These are phyloP conservation scores for Daldinia sp. DNA, from an alignment of 2,329 filamentous ascomycete species.

Conservation along the genomic window DNA sequence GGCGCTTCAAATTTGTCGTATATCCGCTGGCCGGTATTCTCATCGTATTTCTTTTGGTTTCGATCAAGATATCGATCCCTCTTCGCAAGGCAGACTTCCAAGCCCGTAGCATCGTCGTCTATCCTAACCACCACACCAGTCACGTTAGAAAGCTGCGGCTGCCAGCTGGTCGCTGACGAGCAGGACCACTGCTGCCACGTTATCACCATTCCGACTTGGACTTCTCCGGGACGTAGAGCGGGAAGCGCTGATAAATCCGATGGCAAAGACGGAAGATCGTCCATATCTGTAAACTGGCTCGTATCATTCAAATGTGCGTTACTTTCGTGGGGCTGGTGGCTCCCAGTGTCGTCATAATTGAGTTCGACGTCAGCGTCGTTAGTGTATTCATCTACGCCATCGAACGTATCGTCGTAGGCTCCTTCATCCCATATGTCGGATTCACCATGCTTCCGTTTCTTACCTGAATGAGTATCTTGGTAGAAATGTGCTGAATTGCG, in stretches of 20 bases:
- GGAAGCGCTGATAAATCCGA: conserved; percentile 64
- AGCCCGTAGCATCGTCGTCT: conserved; percentile 56
- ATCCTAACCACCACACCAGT: conserved; percentile 72
- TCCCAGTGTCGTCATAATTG: conserved; percentile 53
- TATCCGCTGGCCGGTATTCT: conserved; percentile 72
- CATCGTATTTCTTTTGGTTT: conserved; percentile 68
- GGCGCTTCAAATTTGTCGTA: conserved; percentile 83
- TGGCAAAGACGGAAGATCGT: conserved; percentile 71
- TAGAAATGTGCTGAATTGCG: conserved; percentile 53
- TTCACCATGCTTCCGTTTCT: conserved; percentile 60
- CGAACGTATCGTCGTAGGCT: conserved; percentile 49
- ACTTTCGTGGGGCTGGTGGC: conserved; percentile 43
- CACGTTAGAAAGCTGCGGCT: conserved; percentile 68
- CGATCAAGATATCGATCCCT: conserved; percentile 68
- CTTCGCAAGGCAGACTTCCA: conserved; percentile 72
- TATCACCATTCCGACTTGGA: conserved; percentile 68
- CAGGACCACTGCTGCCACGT: conserved; percentile 72
- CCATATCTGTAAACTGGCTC: conserved; percentile 58
- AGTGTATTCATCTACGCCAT: conserved; percentile 41
- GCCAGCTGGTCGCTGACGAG: conserved; percentile 70
- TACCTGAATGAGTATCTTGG: conserved; percentile 48
- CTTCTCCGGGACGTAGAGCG: conserved; percentile 56
- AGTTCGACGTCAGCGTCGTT: conserved; percentile 48
- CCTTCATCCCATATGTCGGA: conserved; percentile 46
- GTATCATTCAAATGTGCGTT: conserved; percentile 41